Conservation (phyloP, 2,329 filamentous ascomycete genomes). For the Ophiostoma populinum region DNA sequence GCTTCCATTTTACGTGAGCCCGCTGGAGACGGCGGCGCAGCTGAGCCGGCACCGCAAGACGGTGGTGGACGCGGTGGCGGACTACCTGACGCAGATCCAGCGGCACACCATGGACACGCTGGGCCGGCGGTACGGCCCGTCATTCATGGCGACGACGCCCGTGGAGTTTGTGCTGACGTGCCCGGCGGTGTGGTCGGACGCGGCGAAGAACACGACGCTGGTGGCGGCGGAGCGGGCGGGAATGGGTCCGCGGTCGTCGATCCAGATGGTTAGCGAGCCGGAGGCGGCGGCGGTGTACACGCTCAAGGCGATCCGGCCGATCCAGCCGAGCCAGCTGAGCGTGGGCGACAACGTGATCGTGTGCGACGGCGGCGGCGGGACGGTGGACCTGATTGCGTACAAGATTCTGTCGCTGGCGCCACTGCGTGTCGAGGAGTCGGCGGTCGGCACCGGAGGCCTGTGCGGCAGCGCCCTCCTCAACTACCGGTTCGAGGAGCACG, state of each 20-base stretch:
- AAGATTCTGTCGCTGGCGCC: constrained; percentile 60
- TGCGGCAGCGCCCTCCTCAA: constrained; percentile 69
- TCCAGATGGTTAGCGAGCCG: constrained; percentile 67
- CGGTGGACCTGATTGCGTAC: constrained; percentile 64
- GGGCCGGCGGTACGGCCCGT: constrained; percentile 56
- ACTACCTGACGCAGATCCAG: constrained; percentile 63
- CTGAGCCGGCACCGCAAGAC: constrained; percentile 60
- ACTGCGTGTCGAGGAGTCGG: constrained; percentile 58
- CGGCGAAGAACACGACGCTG: constrained; percentile 68
- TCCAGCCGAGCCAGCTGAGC: constrained; percentile 54
- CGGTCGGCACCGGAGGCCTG: constrained; percentile 60
- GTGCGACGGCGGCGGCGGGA: constrained; percentile 45
- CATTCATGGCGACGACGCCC: constrained; percentile 59
- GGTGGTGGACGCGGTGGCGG: constrained; percentile 61
- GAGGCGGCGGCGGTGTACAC: constrained; percentile 70
- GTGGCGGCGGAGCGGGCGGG: constrained; percentile 63
- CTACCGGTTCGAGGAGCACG: constrained; percentile 65
- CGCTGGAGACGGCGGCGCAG: constrained; percentile 59
- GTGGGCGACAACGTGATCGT: constrained; percentile 50
- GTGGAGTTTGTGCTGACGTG: constrained; percentile 69
- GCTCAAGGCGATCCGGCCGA: constrained; percentile 59
- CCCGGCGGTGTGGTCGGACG: constrained; percentile 71
- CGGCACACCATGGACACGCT: constrained; percentile 65
- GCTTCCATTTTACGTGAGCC: constrained; percentile 64
- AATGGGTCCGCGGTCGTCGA: constrained; percentile 52